These are phyloP conservation scores for Trametes elegans DNA, from an alignment of 768 basidiomycete genomes.

Conservation along the genomic window DNA sequence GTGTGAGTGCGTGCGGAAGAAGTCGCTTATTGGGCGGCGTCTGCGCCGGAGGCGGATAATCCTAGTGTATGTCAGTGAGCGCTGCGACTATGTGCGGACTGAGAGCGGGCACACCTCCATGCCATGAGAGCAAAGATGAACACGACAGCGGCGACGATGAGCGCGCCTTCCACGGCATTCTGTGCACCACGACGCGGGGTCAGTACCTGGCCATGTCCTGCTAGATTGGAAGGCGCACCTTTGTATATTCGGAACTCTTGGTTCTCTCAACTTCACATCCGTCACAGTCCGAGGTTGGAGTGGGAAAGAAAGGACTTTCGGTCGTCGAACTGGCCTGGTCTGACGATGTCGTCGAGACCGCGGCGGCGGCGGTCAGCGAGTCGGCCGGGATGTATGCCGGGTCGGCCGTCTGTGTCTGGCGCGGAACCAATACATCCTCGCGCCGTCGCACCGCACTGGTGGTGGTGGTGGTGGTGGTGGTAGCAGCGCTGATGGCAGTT, in stretches of 20 bases:
- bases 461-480: too few relatives aligned
- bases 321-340: not conserved
- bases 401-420: not conserved
- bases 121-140: not conserved
- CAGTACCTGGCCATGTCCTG: not conserved
- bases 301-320: constrained; percentile 11
- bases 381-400: not conserved
- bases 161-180: constrained; percentile 15
- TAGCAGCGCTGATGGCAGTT: too few relatives aligned
- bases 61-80: not conserved
- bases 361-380: not conserved
- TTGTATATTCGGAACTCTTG: not conserved
- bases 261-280: not conserved
- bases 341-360: not conserved
- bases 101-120: constrained; percentile 12
- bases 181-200: not conserved
- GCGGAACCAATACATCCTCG: too few relatives aligned
- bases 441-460: too few relatives aligned
- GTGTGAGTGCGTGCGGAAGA: constrained; percentile 2
- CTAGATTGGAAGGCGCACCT: not conserved
- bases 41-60: constrained; percentile 3
- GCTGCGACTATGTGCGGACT: too few relatives aligned
- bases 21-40: constrained; percentile 3
- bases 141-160: constrained; percentile 7
- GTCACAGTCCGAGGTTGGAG: not conserved